phyloP scores from a whole-genome alignment of 2,329 filamentous ascomycete genomes.

The Neofusicoccum parvum region DNA sequence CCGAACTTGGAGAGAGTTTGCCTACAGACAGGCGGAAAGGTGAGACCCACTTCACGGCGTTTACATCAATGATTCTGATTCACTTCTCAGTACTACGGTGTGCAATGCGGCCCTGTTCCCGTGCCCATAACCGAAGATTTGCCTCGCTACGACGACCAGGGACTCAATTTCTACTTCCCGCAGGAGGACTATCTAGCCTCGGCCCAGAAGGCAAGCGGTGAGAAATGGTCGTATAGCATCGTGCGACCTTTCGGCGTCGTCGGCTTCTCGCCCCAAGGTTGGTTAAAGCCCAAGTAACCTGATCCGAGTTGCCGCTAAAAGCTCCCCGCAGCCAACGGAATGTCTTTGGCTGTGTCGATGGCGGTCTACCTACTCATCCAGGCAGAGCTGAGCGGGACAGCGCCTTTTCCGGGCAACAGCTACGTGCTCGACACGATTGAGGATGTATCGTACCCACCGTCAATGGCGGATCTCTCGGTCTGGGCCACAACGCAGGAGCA shows the following conservation, averaged over 20 bases:
- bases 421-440: conserved; percentile 39
- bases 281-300: background rate
- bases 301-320: too few species aligned
- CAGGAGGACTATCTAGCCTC: conserved; percentile 24
- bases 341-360: conserved; percentile 45
- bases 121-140: conserved; percentile 23
- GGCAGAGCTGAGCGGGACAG: conserved; percentile 37
- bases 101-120: conserved; percentile 20
- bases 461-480: conserved; percentile 41
- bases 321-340: conserved; percentile 28
- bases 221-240: conserved; percentile 31
- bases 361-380: conserved; percentile 45
- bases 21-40: conserved; percentile 23
- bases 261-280: conserved; percentile 29
- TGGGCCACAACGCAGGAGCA: conserved; percentile 38
- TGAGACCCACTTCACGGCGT: background rate
- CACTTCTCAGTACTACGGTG: conserved; percentile 22
- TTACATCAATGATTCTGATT: background rate
- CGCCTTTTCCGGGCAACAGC: conserved; percentile 38
- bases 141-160: conserved; percentile 3
- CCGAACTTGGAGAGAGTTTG: conserved; percentile 29
- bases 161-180: conserved; percentile 24
- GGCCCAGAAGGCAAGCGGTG: conserved; percentile 28
- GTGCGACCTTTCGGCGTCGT: conserved; percentile 34
- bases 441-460: conserved; percentile 35